Conservation (phyloP, 176 grass and related monocot genomes). For the Raddia distichophylla region DNA sequence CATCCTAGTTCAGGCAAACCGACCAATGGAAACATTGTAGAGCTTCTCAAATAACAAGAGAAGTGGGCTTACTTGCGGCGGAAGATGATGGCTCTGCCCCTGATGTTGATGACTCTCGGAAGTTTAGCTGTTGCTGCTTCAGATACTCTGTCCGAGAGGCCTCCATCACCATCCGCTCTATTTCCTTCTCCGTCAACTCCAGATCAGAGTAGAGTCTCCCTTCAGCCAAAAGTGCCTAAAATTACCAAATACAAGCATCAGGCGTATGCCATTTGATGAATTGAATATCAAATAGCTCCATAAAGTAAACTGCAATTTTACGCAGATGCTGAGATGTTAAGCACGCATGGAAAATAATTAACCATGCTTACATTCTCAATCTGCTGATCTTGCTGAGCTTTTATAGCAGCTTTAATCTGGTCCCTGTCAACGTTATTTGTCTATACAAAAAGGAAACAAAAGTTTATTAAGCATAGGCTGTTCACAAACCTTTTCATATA, state of each 20-base stretch:
- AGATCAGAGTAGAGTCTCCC: conserved; percentile 91
- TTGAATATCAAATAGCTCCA: conserved; percentile 13
- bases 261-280: neutral
- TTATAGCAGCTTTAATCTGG: conserved; percentile 95
- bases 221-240: conserved; percentile 90
- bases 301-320: conserved; percentile 4
- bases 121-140: conserved; percentile 59
- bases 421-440: conserved; percentile 93
- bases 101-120: conserved; percentile 74
- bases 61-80: conserved; percentile 53
- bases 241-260: conserved; percentile 32
- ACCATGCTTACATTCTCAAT: conserved; percentile 84
- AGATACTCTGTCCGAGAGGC: conserved; percentile 90
- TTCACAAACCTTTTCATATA: conserved; percentile 1
- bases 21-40: neutral
- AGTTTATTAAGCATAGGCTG: conserved; percentile 30
- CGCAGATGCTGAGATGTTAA: conserved; percentile 2
- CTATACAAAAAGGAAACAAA: conserved; percentile 47
- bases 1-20: conserved; percentile 28
- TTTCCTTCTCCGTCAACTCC: conserved; percentile 98
- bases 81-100: conserved; percentile 94
- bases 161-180: conserved; percentile 98
- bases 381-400: conserved; percentile 97
- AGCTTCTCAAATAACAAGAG: neutral
- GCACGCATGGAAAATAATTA: conserved; percentile 25